Conservation (phyloP, 2,329 filamentous ascomycete genomes). For the Pestalotiopsis sp. region DNA sequence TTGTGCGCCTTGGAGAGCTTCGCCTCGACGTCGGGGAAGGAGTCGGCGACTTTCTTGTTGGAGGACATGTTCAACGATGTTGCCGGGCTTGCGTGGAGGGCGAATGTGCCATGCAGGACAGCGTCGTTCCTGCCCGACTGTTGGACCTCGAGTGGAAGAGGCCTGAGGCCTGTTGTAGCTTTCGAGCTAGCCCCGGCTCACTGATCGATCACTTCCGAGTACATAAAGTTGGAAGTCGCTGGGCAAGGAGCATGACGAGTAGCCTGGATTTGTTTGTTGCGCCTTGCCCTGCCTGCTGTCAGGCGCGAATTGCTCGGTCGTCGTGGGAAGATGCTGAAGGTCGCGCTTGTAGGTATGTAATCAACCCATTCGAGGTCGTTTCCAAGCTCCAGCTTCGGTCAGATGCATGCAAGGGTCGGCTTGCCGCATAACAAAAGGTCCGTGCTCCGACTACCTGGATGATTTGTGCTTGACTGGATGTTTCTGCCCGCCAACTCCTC, state of each 20-base stretch:
- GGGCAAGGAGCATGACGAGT: background rate
- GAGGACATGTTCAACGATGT: slow-evolving; percentile 35
- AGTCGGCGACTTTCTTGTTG: slow-evolving; percentile 48
- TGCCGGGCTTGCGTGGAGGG: slow-evolving; percentile 14
- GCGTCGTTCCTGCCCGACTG: background rate
- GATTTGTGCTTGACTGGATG: no score
- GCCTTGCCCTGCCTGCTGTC: no score
- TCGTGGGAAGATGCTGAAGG: no score
- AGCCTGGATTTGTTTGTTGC: no score
- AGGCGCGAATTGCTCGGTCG: no score
- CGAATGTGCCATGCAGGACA: background rate
- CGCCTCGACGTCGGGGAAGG: slow-evolving; percentile 72
- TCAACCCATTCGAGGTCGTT: no score
- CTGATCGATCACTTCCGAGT: background rate
- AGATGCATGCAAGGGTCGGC: no score
- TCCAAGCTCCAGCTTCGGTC: no score
- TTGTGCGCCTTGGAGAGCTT: slow-evolving; percentile 81
- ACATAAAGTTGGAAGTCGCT: background rate
- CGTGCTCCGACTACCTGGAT: background rate
- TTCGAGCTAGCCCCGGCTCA: background rate
- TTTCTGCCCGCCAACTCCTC: background rate
- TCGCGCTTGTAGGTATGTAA: no score
- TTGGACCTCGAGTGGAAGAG: background rate
- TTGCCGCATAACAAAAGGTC: background rate
- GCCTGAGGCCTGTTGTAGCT: background rate